These are phyloP conservation scores for Cystobasidium sp. DNA, from an alignment of 1,284 basidiomycete species.

Conservation along the genomic window DNA sequence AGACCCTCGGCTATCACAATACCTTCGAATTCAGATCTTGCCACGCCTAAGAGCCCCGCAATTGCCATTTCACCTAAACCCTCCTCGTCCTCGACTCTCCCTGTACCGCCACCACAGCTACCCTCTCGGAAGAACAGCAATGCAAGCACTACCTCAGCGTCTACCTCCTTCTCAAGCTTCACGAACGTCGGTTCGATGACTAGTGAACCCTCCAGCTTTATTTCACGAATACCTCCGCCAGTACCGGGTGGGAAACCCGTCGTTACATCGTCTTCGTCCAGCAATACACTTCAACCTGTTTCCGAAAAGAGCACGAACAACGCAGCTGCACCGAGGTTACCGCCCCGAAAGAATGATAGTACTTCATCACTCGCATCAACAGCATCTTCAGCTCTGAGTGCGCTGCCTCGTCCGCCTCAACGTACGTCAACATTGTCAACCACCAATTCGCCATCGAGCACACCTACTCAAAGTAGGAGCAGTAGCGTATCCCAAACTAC, in stretches of 20 bases:
- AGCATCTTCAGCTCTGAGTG: not conserved
- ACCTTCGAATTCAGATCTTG: too few relatives aligned
- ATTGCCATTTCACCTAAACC: not conserved
- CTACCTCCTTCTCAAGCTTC: slow-evolving; percentile 2
- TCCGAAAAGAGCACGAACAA: not conserved
- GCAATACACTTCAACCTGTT: not conserved
- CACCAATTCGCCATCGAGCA: not conserved
- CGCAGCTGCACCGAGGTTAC: not conserved
- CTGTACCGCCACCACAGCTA: not conserved
- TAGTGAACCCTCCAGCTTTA: not conserved
- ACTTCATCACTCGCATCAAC: not conserved
- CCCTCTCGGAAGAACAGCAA: slow-evolving; percentile 12
- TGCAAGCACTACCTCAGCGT: slow-evolving; percentile 5
- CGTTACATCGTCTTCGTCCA: not conserved
- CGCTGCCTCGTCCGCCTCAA: slow-evolving; percentile 4
- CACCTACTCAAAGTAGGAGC: not conserved
- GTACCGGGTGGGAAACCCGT: slow-evolving; percentile 4
- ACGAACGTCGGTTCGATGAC: not conserved
- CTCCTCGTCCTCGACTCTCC: not conserved
- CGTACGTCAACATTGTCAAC: not conserved
- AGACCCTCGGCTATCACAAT: not conserved
- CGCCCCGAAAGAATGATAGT: slow-evolving; percentile 11
- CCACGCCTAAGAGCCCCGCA: not conserved
- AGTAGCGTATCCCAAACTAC: not conserved
- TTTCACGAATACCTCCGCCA: slow-evolving; percentile 7